Evolutionary conservation across 805 yeast genomes (phyloP).

Genomic region (Monosporozyma aquatica): DNA sequence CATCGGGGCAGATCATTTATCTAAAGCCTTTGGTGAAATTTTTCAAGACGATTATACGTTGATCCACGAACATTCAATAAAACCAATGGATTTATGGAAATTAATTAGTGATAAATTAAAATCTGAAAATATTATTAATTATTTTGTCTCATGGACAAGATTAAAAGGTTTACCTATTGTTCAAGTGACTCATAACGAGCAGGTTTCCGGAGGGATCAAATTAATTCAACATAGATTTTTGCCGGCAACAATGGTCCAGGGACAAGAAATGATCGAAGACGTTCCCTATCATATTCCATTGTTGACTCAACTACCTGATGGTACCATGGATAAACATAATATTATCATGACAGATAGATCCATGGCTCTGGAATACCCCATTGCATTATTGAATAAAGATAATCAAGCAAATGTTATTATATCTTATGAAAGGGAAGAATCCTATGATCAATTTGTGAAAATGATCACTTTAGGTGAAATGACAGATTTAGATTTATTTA

Average conservation of each 20-base stretch:
- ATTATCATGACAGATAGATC: conserved; percentile 26
- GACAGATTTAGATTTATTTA: conserved; percentile 23
- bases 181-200: conserved; percentile 26
- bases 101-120: conserved; percentile 16
- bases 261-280: conserved; percentile 38
- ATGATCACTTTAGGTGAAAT: conserved; percentile 16
- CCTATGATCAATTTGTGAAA: conserved; percentile 22
- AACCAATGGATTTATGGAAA: conserved; percentile 27
- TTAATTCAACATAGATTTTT: conserved; percentile 35
- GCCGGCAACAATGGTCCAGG: conserved; percentile 7
- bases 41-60: conserved; percentile 8
- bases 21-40: conserved; percentile 13
- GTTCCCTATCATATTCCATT: conserved; percentile 57
- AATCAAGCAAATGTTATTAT: conserved; percentile 40
- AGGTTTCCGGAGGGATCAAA: conserved; percentile 23
- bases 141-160: conserved; percentile 46
- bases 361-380: conserved; percentile 12
- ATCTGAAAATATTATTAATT: conserved; percentile 23
- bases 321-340: conserved; percentile 15
- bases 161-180: conserved; percentile 50
- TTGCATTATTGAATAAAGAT: conserved; percentile 17
- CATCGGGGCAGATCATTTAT: conserved; percentile 17
- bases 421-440: conserved; percentile 32
- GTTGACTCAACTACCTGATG: conserved; percentile 15
- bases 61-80: conserved; percentile 16